Percentiles rank a stretch among this genome's conserved stretches.
Conservation (phyloP, 495 filamentous ascomycete species). For the Halenospora varia region DNA sequence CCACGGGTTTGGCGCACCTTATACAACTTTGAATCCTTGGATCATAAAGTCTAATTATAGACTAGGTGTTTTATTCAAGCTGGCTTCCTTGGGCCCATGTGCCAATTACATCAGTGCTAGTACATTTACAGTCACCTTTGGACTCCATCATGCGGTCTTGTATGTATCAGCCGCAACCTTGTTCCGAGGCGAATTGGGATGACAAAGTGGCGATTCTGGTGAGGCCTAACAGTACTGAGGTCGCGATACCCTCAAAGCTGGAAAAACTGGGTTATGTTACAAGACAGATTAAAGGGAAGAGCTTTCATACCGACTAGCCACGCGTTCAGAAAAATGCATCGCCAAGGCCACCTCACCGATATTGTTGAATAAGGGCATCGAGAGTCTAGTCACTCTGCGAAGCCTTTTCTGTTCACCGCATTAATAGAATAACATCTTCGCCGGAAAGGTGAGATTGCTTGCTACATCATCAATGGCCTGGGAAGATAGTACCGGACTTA, state of each 20-base stretch:
- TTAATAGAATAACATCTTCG: too few relatives aligned
- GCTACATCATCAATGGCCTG: not conserved
- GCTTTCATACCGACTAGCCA: not conserved
- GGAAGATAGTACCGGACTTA: not conserved
- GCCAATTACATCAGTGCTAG: not conserved
- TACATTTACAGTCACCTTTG: not conserved
- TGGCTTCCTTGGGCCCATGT: not conserved
- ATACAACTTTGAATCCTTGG: slow-evolving; percentile 2
- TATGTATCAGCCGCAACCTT: not conserved
- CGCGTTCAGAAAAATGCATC: not conserved
- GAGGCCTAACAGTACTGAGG: slow-evolving; percentile 1
- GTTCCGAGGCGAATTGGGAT: not conserved
- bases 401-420: not conserved
- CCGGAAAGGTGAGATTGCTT: too few relatives aligned
- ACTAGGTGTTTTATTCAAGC: not conserved
- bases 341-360: not conserved
- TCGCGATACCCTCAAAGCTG: not conserved
- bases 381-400: not conserved
- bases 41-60: slow-evolving; percentile 1
- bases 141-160: not conserved
- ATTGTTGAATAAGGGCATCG: not conserved
- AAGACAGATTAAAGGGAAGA: not conserved
- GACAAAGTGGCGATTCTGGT: not conserved
- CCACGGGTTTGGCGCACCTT: not conserved
- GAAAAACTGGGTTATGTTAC: not conserved